Percentiles rank a stretch among this genome's conserved stretches.
Evolutionary conservation across 78 protist genomes (phyloP).

Genomic region (Polysphondylium violaceum): DNA sequence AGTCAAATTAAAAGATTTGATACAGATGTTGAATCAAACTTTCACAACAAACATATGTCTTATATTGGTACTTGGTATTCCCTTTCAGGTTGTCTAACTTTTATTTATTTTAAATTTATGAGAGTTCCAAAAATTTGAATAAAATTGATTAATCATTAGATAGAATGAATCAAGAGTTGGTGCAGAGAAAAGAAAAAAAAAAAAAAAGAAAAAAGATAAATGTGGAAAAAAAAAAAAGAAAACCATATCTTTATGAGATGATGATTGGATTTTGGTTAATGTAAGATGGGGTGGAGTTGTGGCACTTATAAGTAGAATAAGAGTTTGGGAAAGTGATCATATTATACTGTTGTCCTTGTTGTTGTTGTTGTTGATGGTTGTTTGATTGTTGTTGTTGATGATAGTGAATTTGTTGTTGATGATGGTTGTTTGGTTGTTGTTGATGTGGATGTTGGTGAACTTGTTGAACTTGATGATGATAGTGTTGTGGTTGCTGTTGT

Average conservation of each 20-base stretch:
- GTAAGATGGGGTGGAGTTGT: background rate
- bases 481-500: no score
- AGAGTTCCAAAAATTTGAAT: background rate
- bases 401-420: background rate
- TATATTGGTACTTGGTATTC: conserved; percentile 61
- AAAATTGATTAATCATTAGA: background rate
- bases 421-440: background rate
- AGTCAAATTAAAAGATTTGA: conserved; percentile 24
- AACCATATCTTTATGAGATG: background rate
- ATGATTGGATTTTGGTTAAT: background rate
- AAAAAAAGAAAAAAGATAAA: background rate
- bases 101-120: conserved; percentile 48
- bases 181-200: background rate
- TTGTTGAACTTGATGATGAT: no score
- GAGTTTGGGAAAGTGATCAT: background rate
- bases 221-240: no score
- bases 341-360: no score
- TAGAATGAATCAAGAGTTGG: background rate
- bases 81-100: conserved; percentile 27
- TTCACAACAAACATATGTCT: conserved; percentile 57
- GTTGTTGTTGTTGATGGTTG: background rate
- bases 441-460: background rate
- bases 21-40: conserved; percentile 23
- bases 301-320: background rate
- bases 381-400: background rate